Conservation (phyloP, 768 basidiomycete species). For the Vararia minispora region DNA sequence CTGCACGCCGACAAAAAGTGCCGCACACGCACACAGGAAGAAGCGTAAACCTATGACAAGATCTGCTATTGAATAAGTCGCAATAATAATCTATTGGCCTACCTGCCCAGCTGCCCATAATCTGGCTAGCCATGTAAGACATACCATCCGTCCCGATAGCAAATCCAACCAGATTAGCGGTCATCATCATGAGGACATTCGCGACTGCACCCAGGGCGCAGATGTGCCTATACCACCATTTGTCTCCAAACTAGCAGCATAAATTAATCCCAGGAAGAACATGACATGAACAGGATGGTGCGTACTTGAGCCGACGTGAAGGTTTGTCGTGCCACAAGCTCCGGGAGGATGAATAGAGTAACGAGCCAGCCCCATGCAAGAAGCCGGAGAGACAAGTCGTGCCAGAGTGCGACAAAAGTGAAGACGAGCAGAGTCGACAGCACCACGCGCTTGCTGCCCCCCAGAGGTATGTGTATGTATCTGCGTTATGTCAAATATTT, state of each 20-base stretch:
- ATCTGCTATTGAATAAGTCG: background rate
- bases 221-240: conserved; percentile 77
- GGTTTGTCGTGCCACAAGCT: conserved; percentile 50
- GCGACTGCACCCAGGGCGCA: conserved; percentile 73
- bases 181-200: conserved; percentile 84
- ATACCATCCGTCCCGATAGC: conserved; percentile 82
- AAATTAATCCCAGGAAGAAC: background rate
- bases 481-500: no score
- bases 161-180: conserved; percentile 91
- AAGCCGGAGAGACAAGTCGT: conserved; percentile 80
- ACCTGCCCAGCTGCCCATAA: conserved; percentile 65
- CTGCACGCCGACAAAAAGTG: conserved; percentile 75
- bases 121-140: conserved; percentile 45
- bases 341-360: conserved; percentile 82
- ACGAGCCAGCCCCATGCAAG: conserved; percentile 97
- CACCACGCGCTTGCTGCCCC: conserved; percentile 48
- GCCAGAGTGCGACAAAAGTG: conserved; percentile 97
- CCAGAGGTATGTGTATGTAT: conserved; percentile 91
- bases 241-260: conserved; percentile 44
- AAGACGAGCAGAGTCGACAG: conserved; percentile 73
- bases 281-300: background rate
- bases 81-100: conserved; percentile 9
- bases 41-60: conserved; percentile 47
- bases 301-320: conserved; percentile 58
- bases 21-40: conserved; percentile 42